Conservation (phyloP, 306 rosid genomes). For the Rubus idaeus region DNA sequence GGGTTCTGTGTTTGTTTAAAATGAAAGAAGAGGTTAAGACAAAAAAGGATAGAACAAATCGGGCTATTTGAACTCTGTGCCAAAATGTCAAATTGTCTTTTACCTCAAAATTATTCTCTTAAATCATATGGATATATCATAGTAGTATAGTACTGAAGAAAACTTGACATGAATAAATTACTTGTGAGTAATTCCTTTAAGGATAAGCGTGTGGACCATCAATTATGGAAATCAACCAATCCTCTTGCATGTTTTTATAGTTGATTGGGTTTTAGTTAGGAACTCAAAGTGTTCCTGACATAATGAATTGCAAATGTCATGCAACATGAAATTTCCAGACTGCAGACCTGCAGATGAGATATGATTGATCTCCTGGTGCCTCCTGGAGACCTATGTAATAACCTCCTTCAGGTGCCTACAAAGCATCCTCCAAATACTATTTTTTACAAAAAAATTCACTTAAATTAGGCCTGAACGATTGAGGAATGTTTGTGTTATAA, state of each 20-base stretch:
- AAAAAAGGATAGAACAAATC: not conserved
- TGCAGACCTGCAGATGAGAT: conserved; percentile 25
- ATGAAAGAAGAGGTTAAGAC: not conserved
- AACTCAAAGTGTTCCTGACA: conserved; percentile 22
- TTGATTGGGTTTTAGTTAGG: conserved; percentile 22
- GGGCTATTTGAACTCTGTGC: not conserved
- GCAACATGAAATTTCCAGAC: conserved; percentile 21
- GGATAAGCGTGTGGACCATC: not conserved
- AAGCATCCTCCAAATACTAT: conserved; percentile 6
- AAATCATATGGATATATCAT: not conserved
- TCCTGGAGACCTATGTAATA: conserved; percentile 22
- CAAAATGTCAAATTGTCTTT: not conserved
- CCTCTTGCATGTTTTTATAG: not conserved
- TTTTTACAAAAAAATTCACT: not conserved
- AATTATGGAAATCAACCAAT: conserved; percentile 14
- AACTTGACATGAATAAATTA: conserved; percentile 1
- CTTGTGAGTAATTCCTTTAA: conserved; percentile 3
- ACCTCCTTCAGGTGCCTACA: conserved; percentile 25
- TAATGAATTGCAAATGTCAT: conserved; percentile 21
- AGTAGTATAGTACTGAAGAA: conserved; percentile 16
- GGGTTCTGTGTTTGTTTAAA: not conserved
- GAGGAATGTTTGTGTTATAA: conserved; percentile 11
- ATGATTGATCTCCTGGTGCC: conserved; percentile 25
- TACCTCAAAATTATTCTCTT: not conserved
- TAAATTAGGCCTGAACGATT: conserved; percentile 10